Percentiles rank a stretch among this genome's conserved stretches.
These are phyloP conservation scores for Hypseocharis bilobata DNA, from an alignment of 441 rosid species.

Conservation along the genomic window DNA sequence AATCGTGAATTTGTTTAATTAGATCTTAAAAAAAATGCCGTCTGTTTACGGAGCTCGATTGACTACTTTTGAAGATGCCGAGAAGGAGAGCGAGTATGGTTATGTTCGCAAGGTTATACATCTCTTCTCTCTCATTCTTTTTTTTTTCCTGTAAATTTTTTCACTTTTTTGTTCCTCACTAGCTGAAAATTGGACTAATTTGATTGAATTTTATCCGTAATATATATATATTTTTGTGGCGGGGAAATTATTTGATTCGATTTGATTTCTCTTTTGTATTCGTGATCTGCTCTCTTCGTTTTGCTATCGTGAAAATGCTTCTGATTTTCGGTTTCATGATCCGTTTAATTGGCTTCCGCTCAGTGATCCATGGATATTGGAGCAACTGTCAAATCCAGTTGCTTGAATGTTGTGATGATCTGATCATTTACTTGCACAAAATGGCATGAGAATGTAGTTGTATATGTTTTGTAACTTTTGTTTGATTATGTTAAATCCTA, in stretches of 20 bases:
- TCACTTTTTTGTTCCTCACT: not conserved
- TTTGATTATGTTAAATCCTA: not conserved
- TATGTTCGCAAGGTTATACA: slow-evolving; percentile 82
- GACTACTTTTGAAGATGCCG: slow-evolving; percentile 90
- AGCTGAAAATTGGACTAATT: not conserved
- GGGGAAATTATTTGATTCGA: no score
- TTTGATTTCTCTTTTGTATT: not conserved
- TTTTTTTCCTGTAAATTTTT: not conserved
- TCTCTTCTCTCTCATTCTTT: not conserved
- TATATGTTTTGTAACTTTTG: not conserved
- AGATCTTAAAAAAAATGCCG: slow-evolving; percentile 50
- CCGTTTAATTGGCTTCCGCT: not conserved
- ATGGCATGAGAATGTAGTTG: not conserved
- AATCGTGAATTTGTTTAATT: not conserved
- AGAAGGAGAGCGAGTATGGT: slow-evolving; percentile 98
- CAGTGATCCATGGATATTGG: not conserved
- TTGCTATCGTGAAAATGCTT: slow-evolving; percentile 1
- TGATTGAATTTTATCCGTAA: not conserved
- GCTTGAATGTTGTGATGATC: not conserved
- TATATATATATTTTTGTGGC: no score
- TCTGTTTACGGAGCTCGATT: slow-evolving; percentile 73
- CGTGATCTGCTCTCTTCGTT: not conserved
- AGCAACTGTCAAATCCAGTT: not conserved
- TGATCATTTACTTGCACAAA: not conserved
- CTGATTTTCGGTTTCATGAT: not conserved